Percentiles rank a stretch among this genome's conserved stretches.
Conservation (phyloP, 257 asterid genomes). For the Voacanga thouarsii region DNA sequence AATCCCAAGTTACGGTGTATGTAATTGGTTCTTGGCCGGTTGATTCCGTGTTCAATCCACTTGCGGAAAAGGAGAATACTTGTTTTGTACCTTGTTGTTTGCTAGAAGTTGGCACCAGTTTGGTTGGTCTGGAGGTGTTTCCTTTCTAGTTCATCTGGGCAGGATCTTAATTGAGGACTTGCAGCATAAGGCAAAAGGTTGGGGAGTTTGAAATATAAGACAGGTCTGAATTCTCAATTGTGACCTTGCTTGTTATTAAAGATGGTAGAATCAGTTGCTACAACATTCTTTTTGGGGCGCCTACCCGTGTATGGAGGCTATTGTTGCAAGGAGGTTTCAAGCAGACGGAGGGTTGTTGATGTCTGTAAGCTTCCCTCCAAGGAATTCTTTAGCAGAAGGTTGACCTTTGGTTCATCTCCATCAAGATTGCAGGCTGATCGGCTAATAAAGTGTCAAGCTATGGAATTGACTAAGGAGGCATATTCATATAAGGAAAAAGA, state of each 20-base stretch:
- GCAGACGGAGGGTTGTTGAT: slow-evolving; percentile 34
- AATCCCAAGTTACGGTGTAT: slow-evolving; percentile 3
- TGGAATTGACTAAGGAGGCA: slow-evolving; percentile 65
- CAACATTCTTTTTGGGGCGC: slow-evolving; percentile 61
- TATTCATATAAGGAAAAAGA: slow-evolving; percentile 53
- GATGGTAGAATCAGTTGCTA: slow-evolving; percentile 77
- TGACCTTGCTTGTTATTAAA: slow-evolving; percentile 19
- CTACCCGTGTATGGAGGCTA: slow-evolving; percentile 47
- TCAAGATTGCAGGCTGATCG: slow-evolving; percentile 20
- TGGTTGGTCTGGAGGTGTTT: slow-evolving; percentile 1
- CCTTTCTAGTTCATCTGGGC: background rate
- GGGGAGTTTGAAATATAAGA: background rate
- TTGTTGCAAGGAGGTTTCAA: slow-evolving; percentile 33
- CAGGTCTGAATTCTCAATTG: background rate
- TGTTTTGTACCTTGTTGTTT: background rate
- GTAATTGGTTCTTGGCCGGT: background rate
- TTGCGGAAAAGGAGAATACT: background rate
- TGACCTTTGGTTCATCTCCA: slow-evolving; percentile 22
- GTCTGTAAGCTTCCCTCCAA: slow-evolving; percentile 32
- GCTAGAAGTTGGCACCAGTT: slow-evolving; percentile 7
- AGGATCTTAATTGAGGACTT: background rate
- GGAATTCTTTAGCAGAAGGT: slow-evolving; percentile 28
- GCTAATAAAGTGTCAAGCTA: slow-evolving; percentile 60
- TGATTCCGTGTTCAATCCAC: background rate
- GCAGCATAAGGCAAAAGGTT: background rate